Evolutionary conservation across 331 rosid species (phyloP).

Genomic region (Dryas integrifolia): DNA sequence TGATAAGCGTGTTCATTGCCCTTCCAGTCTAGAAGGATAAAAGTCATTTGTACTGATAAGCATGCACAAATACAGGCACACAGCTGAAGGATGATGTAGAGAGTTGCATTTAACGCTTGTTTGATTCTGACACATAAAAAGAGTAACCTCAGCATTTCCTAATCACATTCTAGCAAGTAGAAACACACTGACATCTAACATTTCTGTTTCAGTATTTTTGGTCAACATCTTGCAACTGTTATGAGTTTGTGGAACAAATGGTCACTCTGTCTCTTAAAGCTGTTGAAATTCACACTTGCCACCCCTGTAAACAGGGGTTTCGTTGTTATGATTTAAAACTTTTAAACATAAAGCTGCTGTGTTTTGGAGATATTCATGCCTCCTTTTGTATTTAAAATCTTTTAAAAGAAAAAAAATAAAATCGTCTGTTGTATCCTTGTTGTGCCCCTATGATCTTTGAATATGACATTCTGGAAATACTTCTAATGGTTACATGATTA

Average conservation of each 20-base stretch:
- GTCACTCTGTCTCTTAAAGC: neutral
- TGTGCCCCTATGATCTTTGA: too few relatives aligned
- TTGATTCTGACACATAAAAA: neutral
- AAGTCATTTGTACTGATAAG: neutral
- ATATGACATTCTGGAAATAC: too few relatives aligned
- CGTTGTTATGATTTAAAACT: neutral
- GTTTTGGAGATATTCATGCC: neutral
- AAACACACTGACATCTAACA: neutral
- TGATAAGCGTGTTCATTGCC: neutral
- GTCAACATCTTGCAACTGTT: slow-evolving; percentile 10
- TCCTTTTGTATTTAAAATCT: neutral
- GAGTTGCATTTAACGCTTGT: neutral
- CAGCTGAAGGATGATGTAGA: neutral
- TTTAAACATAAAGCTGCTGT: neutral
- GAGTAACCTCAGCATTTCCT: slow-evolving; percentile 2
- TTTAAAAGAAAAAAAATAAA: neutral
- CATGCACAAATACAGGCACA: neutral
- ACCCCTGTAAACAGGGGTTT: neutral
- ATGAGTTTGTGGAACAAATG: slow-evolving; percentile 13
- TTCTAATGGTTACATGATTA: too few relatives aligned
- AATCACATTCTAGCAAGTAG: neutral
- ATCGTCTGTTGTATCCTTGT: too few relatives aligned
- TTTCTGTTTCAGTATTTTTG: slow-evolving; percentile 5
- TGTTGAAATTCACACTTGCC: slow-evolving; percentile 2
- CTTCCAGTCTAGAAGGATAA: neutral